Conservation (phyloP, 2,329 filamentous ascomycete genomes). For the Fusarium graminum region DNA sequence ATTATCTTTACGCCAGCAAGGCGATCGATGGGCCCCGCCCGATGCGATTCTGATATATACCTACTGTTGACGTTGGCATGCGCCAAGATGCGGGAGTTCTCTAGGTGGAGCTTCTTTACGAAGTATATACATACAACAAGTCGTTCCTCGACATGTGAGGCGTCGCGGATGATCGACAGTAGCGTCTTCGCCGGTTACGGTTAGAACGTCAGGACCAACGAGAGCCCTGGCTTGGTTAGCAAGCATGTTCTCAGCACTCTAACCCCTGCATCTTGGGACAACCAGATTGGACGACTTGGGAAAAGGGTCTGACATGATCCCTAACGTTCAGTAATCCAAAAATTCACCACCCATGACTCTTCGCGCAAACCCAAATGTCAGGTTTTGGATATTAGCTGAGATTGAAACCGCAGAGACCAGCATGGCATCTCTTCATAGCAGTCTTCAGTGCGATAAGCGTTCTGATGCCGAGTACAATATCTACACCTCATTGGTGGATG, state of each 20-base stretch:
- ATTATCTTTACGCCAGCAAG: neutral
- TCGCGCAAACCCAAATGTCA: slow-evolving; percentile 16
- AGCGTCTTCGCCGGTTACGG: slow-evolving; percentile 41
- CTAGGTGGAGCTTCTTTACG: slow-evolving; percentile 22
- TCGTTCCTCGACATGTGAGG: slow-evolving; percentile 28
- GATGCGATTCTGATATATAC: slow-evolving; percentile 2
- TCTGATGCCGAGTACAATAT: neutral
- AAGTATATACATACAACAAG: no score
- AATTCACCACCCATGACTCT: slow-evolving; percentile 20
- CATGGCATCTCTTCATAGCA: slow-evolving; percentile 7
- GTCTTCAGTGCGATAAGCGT: neutral
- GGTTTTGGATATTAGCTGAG: slow-evolving; percentile 21
- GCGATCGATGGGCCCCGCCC: slow-evolving; percentile 8
- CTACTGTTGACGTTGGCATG: slow-evolving; percentile 20
- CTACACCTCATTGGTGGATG: slow-evolving; percentile 17
- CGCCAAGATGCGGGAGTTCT: slow-evolving; percentile 31
- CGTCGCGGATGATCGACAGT: slow-evolving; percentile 50
- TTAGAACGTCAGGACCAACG: slow-evolving; percentile 27
- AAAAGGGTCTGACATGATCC: slow-evolving; percentile 14
- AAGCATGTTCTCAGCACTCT: slow-evolving; percentile 1
- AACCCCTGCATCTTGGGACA: slow-evolving; percentile 25
- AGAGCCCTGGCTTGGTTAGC: slow-evolving; percentile 2
- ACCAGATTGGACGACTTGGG: slow-evolving; percentile 18
- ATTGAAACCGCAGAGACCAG: slow-evolving; percentile 9
- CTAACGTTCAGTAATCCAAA: slow-evolving; percentile 37